A percentile compares a stretch with the other conserved stretches of the same genome.
Evolutionary conservation across 306 rosid species (phyloP).

Genomic region (Erythrophleum fordii): DNA sequence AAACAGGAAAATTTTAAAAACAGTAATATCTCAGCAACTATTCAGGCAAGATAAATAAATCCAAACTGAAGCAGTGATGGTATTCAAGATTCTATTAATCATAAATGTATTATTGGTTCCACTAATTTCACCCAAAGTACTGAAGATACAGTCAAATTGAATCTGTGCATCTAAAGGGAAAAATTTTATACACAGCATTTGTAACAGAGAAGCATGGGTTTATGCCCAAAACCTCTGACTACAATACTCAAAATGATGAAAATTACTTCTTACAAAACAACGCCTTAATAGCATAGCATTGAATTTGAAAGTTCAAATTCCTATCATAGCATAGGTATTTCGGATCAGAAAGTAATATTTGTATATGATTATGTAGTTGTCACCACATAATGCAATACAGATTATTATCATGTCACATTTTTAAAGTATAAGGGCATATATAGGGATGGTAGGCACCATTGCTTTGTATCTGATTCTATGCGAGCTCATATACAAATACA

Average conservation of each 20-base stretch:
- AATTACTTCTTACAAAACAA: not conserved
- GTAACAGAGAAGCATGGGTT: slow-evolving; percentile 1
- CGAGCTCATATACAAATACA: slow-evolving; percentile 2
- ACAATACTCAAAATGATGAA: not conserved
- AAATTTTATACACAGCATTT: not conserved
- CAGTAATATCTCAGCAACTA: not conserved
- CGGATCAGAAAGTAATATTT: slow-evolving; percentile 1
- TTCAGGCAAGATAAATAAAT: slow-evolving; percentile 18
- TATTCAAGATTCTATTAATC: not conserved
- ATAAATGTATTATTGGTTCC: not conserved
- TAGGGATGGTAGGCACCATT: not conserved
- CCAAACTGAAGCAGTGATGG: not conserved
- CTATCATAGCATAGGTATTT: not conserved
- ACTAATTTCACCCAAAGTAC: slow-evolving; percentile 21
- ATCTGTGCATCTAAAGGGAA: not conserved
- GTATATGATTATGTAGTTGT: not conserved
- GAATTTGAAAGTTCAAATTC: not conserved
- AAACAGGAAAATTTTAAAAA: not conserved
- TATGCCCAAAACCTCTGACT: slow-evolving; percentile 21
- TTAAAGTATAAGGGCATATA: not conserved
- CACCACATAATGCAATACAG: slow-evolving; percentile 6
- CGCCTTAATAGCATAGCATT: not conserved
- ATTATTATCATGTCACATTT: slow-evolving; percentile 9
- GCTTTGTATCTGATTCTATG: not conserved
- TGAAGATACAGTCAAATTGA: not conserved